Evolutionary conservation across 306 rosid genomes (phyloP).

Genomic region (Coriaria nepalensis): DNA sequence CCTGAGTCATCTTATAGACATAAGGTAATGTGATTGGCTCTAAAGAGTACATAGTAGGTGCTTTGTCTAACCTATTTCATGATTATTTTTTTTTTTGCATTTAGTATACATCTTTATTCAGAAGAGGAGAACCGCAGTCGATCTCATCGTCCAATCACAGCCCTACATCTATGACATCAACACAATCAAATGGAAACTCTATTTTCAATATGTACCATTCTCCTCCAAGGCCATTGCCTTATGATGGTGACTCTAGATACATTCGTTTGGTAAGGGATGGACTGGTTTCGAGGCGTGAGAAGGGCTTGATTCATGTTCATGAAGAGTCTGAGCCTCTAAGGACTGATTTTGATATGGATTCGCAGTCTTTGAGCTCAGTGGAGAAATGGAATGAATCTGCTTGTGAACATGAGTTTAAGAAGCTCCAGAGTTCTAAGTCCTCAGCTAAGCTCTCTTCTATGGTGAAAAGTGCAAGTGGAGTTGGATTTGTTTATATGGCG

Average conservation of each 20-base stretch:
- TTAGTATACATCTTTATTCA: slow-evolving; percentile 72
- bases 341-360: slow-evolving; percentile 47
- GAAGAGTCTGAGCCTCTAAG: slow-evolving; percentile 88
- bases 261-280: slow-evolving; percentile 66
- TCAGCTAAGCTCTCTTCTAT: slow-evolving; percentile 37
- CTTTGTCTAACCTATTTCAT: too few species aligned
- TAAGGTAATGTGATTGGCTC: too few species aligned
- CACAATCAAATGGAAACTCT: slow-evolving; percentile 68
- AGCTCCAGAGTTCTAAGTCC: slow-evolving; percentile 41
- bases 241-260: slow-evolving; percentile 72
- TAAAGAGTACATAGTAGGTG: too few species aligned
- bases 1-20: too few species aligned
- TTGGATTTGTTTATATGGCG: slow-evolving; percentile 36
- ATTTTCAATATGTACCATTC: slow-evolving; percentile 77
- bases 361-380: slow-evolving; percentile 43
- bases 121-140: slow-evolving; percentile 69
- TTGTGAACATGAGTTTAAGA: slow-evolving; percentile 62
- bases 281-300: slow-evolving; percentile 76
- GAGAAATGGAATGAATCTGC: slow-evolving; percentile 73
- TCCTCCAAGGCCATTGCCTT: slow-evolving; percentile 97
- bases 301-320: slow-evolving; percentile 75
- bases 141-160: slow-evolving; percentile 74
- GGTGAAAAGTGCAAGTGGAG: slow-evolving; percentile 40
- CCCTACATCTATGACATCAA: slow-evolving; percentile 56
- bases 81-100: slow-evolving; percentile 9